Conservation (phyloP, 352 stramenopile species). For the Globisporangium takayamanum region DNA sequence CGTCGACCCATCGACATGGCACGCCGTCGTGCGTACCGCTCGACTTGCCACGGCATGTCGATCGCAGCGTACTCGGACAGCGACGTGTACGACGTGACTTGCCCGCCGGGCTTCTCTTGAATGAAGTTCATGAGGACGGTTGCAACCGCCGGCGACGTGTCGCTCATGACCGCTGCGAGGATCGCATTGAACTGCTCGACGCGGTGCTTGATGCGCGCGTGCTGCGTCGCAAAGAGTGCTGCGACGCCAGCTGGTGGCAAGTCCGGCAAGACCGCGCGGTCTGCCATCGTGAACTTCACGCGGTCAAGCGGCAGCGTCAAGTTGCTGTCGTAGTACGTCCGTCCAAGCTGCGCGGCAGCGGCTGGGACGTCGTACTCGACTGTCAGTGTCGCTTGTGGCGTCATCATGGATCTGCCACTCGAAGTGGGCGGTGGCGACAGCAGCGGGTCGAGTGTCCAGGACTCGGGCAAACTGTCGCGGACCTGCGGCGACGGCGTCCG, state of each 20-base stretch:
- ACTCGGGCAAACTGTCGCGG: neutral
- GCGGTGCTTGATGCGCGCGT: constrained; percentile 54
- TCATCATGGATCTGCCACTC: neutral
- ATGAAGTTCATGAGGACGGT: constrained; percentile 72
- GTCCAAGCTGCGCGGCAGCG: constrained; percentile 4
- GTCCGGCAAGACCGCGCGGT: constrained; percentile 41
- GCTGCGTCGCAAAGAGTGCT: constrained; percentile 52
- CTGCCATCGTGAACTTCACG: constrained; percentile 46
- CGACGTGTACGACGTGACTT: constrained; percentile 55
- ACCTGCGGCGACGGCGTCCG: neutral
- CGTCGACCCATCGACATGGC: constrained; percentile 58
- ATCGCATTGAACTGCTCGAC: constrained; percentile 70
- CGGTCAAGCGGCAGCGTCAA: constrained; percentile 38
- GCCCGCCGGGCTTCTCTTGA: constrained; percentile 60
- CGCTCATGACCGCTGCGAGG: constrained; percentile 58
- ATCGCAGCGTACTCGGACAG: constrained; percentile 69
- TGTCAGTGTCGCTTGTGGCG: neutral
- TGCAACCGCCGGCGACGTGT: constrained; percentile 48
- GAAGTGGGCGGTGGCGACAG: neutral
- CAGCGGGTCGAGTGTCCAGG: neutral
- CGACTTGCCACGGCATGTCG: constrained; percentile 60
- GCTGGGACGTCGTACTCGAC: constrained; percentile 9
- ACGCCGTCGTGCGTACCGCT: constrained; percentile 50
- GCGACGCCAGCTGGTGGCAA: constrained; percentile 51
- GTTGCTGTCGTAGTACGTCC: constrained; percentile 36